phyloP scores from a whole-genome alignment of 2,329 filamentous ascomycete genomes.

The Colletotrichum theobromicola region DNA sequence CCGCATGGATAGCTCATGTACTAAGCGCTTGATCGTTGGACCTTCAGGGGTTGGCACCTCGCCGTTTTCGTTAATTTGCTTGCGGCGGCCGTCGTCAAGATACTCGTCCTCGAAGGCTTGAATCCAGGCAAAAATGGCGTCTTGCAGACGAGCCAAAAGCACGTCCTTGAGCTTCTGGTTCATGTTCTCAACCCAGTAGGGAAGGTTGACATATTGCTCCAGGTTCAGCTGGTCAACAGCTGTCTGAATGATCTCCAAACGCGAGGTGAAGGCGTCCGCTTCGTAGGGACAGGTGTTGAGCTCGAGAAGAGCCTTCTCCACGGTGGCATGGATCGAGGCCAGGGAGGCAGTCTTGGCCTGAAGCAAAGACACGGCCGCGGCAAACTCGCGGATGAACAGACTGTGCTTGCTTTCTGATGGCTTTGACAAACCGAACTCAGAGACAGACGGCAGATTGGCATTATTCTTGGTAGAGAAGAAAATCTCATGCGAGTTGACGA shows the following conservation, averaged over 20 bases:
- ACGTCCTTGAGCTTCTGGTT: constrained; percentile 85
- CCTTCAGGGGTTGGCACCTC: constrained; percentile 54
- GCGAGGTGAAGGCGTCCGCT: constrained; percentile 76
- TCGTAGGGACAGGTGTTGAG: constrained; percentile 87
- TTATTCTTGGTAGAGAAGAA: constrained; percentile 63
- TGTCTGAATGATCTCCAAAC: constrained; percentile 85
- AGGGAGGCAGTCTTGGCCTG: constrained; percentile 87
- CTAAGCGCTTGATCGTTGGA: constrained; percentile 73
- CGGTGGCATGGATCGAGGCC: constrained; percentile 77
- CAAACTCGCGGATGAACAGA: constrained; percentile 94
- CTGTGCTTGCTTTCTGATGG: constrained; percentile 89
- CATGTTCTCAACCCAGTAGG: constrained; percentile 86
- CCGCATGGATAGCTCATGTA: constrained; percentile 95
- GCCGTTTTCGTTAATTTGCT: constrained; percentile 46
- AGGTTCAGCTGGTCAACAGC: constrained; percentile 96
- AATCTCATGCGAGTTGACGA: constrained; percentile 94
- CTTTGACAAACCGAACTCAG: constrained; percentile 51
- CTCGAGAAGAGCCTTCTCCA: constrained; percentile 82
- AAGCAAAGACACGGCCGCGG: constrained; percentile 82
- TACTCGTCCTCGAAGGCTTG: constrained; percentile 75
- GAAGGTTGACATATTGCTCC: constrained; percentile 93
- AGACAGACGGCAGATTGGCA: constrained; percentile 37
- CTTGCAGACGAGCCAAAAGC: constrained; percentile 80
- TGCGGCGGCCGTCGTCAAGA: constrained; percentile 57
- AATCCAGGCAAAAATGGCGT: constrained; percentile 87